Conservation (phyloP, 2,329 filamentous ascomycete species). For the Aspergillus sp. region DNA sequence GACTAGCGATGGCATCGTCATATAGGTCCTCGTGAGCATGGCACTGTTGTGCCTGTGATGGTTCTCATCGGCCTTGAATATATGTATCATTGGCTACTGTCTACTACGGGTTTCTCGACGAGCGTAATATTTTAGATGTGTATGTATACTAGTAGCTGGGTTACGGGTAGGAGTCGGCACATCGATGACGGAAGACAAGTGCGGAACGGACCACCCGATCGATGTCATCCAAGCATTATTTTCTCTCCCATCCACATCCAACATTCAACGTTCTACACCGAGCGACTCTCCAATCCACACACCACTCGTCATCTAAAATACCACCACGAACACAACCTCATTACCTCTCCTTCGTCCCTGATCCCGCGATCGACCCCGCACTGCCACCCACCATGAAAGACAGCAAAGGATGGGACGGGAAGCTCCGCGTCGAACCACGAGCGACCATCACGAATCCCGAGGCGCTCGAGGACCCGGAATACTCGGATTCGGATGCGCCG, state of each 20-base stretch:
- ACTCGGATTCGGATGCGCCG: constrained; percentile 68
- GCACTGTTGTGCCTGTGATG: constrained; percentile 19
- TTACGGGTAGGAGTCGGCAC: neutral
- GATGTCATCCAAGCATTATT: no score
- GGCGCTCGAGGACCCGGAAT: constrained; percentile 78
- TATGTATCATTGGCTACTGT: constrained; percentile 27
- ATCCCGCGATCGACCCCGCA: neutral
- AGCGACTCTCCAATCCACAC: no score
- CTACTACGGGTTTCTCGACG: constrained; percentile 25
- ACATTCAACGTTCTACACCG: no score
- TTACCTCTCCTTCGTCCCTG: no score
- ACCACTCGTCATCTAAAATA: no score
- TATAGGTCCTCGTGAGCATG: constrained; percentile 18
- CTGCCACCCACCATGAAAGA: constrained; percentile 32
- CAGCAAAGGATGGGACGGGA: constrained; percentile 47
- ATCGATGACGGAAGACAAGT: neutral
- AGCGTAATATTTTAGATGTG: constrained; percentile 14
- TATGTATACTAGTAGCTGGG: constrained; percentile 15
- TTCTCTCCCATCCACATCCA: no score
- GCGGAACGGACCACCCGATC: no score
- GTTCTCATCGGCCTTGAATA: constrained; percentile 24
- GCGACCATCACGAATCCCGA: constrained; percentile 72
- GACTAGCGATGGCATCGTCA: constrained; percentile 19
- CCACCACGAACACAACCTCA: no score
- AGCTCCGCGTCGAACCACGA: constrained; percentile 61